Conservation (phyloP, 108 stramenopile species). For the Mediolabrus comicus region DNA sequence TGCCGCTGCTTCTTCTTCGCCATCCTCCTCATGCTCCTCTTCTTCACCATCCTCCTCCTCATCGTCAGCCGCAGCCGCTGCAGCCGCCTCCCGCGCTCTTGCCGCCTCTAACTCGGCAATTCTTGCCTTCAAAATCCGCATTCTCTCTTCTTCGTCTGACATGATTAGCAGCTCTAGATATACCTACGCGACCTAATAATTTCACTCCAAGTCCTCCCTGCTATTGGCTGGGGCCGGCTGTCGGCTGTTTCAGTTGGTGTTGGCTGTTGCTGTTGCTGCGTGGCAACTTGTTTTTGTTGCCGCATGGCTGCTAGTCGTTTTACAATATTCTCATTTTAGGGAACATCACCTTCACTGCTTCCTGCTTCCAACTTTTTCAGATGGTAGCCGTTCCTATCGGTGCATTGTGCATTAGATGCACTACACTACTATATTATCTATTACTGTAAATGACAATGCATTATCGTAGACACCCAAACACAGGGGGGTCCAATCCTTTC, state of each 20-base stretch:
- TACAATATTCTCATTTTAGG: too few relatives aligned
- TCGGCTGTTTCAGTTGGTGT: too few relatives aligned
- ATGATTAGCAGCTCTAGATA: not conserved
- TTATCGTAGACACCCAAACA: not conserved
- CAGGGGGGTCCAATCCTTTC: not conserved
- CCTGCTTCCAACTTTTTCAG: not conserved
- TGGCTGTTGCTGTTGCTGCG: too few relatives aligned
- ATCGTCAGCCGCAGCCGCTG: too few relatives aligned
- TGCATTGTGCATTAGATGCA: not conserved
- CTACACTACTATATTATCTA: not conserved
- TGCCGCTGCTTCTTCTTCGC: too few relatives aligned
- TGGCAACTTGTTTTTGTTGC: too few relatives aligned
- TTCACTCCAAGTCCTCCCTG: not conserved
- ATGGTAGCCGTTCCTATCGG: not conserved
- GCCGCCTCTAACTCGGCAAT: not conserved
- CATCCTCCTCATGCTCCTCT: too few relatives aligned
- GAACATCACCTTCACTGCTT: not conserved
- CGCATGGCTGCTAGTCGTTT: too few relatives aligned
- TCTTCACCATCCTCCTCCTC: too few relatives aligned
- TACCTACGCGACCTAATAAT: not conserved
- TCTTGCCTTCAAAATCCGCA: not conserved
- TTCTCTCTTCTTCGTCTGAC: not conserved
- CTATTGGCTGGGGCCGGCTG: conserved; percentile 4
- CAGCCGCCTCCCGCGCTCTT: not conserved
- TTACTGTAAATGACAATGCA: conserved; percentile 1